phyloP scores from a whole-genome alignment of 495 filamentous ascomycete species.

The Hamigera avellanea region DNA sequence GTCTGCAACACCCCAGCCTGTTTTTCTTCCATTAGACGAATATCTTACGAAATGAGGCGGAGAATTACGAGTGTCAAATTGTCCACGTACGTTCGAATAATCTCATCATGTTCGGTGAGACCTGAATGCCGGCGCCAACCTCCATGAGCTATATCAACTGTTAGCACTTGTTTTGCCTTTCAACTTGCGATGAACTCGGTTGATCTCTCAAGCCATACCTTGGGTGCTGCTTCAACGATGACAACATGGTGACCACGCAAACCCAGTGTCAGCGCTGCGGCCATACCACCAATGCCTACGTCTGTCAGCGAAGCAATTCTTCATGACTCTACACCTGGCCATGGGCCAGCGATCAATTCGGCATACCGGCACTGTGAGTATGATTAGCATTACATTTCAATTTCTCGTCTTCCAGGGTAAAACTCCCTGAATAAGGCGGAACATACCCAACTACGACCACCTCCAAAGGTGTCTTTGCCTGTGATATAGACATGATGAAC shows the following conservation, averaged over 20 bases:
- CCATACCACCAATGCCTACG: slow-evolving; percentile 53
- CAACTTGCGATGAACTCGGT: not conserved
- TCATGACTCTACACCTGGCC: too few species aligned
- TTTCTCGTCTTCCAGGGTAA: too few species aligned
- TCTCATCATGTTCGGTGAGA: slow-evolving; percentile 65
- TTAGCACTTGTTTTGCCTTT: slow-evolving; percentile 3
- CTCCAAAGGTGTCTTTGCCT: slow-evolving; percentile 17
- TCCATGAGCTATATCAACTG: slow-evolving; percentile 28
- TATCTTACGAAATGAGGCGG: too few species aligned
- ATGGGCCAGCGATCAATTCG: not conserved
- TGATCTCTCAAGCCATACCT: slow-evolving; percentile 11
- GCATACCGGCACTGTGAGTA: slow-evolving; percentile 24
- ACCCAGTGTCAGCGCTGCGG: slow-evolving; percentile 49
- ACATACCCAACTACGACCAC: slow-evolving; percentile 25
- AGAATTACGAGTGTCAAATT: too few species aligned
- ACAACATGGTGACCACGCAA: slow-evolving; percentile 35
- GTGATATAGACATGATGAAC: slow-evolving; percentile 10
- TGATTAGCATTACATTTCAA: slow-evolving; percentile 5
- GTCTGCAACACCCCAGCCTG: slow-evolving; percentile 33
- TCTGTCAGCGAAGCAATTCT: slow-evolving; percentile 39
- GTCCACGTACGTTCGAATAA: slow-evolving; percentile 47
- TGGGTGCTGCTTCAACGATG: slow-evolving; percentile 26
- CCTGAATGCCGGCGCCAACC: slow-evolving; percentile 71
- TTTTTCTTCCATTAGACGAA: not conserved
- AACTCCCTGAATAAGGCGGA: too few species aligned